These are phyloP conservation scores for Arthrobotrys sphaeroides DNA, from an alignment of 2,329 filamentous ascomycete genomes.

Conservation along the genomic window DNA sequence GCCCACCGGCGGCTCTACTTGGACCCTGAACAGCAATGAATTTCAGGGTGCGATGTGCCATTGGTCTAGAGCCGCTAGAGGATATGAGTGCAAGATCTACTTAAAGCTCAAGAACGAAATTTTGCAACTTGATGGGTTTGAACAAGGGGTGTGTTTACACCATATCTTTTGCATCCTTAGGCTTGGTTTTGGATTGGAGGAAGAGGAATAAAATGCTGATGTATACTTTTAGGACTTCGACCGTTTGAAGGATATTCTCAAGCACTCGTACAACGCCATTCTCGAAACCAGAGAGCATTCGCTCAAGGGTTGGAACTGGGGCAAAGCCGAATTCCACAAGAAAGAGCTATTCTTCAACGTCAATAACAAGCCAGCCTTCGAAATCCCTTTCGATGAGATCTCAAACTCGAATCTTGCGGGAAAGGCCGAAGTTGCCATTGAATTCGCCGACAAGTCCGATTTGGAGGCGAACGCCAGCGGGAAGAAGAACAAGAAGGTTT, in stretches of 20 bases:
- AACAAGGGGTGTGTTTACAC: conserved; percentile 75
- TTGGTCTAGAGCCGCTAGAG: conserved; percentile 92
- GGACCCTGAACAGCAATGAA: conserved; percentile 87
- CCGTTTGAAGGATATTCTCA: conserved; percentile 89
- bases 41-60: conserved; percentile 77
- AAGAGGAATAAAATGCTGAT: not conserved
- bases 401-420: conserved; percentile 97
- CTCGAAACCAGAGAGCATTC: conserved; percentile 94
- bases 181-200: not conserved
- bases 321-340: conserved; percentile 95
- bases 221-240: conserved; percentile 75
- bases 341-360: conserved; percentile 96
- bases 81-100: conserved; percentile 91
- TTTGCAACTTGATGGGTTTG: conserved; percentile 93
- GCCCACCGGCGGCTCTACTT: conserved; percentile 84
- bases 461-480: conserved; percentile 74
- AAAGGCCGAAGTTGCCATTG: conserved; percentile 96
- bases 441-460: conserved; percentile 71
- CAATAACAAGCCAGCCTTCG: conserved; percentile 94
- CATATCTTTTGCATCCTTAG: too few species aligned
- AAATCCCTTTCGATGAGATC: conserved; percentile 96
- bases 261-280: conserved; percentile 95
- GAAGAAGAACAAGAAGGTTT: conserved; percentile 82
- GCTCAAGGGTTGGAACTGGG: conserved; percentile 98
- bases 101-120: conserved; percentile 79